Conservation (phyloP, 495 filamentous ascomycete species). For the Hypoxylon intermedium region DNA sequence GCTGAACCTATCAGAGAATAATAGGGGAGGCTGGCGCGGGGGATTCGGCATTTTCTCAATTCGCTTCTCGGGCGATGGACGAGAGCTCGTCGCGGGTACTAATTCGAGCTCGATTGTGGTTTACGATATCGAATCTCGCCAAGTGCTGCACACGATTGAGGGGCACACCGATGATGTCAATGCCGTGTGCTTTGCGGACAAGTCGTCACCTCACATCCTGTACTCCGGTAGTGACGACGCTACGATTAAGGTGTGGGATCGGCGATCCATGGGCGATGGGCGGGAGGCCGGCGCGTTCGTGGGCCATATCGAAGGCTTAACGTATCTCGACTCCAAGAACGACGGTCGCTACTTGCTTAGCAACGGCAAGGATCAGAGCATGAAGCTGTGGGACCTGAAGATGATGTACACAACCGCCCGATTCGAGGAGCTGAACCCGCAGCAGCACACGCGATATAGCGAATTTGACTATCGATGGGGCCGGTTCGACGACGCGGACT, state of each 20-base stretch:
- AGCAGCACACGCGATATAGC: constrained; percentile 59
- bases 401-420: constrained; percentile 75
- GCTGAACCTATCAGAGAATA: constrained; percentile 69
- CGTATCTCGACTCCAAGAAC: constrained; percentile 95
- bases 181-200: constrained; percentile 94
- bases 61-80: constrained; percentile 90
- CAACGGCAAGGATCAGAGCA: constrained; percentile 94
- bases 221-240: constrained; percentile 96
- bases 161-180: constrained; percentile 93
- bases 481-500: constrained; percentile 70
- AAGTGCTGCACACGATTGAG: constrained; percentile 73
- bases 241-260: constrained; percentile 96
- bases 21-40: constrained; percentile 50
- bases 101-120: constrained; percentile 79
- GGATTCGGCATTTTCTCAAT: constrained; percentile 81
- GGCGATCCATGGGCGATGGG: constrained; percentile 84
- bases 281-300: constrained; percentile 91
- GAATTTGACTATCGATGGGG: constrained; percentile 88
- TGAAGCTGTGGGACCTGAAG: constrained; percentile 97
- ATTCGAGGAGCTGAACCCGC: constrained; percentile 59
- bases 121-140: constrained; percentile 87
- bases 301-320: constrained; percentile 92
- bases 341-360: constrained; percentile 93
- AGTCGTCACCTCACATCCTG: constrained; percentile 87
- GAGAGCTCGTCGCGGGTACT: constrained; percentile 90